Base-by-base conservation (phyloP, 495 filamentous ascomycete genomes). In the Annulohypoxylon bovei region DNA sequence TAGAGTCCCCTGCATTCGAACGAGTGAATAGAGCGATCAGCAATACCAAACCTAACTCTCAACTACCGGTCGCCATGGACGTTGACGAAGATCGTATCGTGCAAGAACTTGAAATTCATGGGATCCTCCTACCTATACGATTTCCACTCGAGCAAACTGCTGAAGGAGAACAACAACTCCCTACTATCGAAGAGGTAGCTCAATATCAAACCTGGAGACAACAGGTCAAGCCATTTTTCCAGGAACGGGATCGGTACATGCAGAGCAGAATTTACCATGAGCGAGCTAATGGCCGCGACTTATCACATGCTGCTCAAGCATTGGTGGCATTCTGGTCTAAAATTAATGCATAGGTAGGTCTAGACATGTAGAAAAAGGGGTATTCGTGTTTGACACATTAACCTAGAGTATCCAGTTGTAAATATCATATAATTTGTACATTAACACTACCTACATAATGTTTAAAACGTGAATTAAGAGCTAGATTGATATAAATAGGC, bases 171-270 rank as follows among this genome's bases (percentile, higher is more conserved):
- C 59, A 59, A 35, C 63, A 60, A 14, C n/a, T 14, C 9, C 54
- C 50, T 23, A 56, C 64, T 4, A 3, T 52, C 6, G 60, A 68
- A 52, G 65, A 72, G 3, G 44, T 16, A 16, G 30, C 12, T n/a
- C 20, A 39, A 35, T 72, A 72, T 40, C 65, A 56, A 5, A 9
- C 7, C 18, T 71, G 69, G 69, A 71, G 69, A 50, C 28, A 7
- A 1, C 42, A 20, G 9, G 14, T 6, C 4, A 58, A 16, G 30
- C 30, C 12, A 3, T 72, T 61, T 18, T 72, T 72, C n/a, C 4
- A 49, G 2, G 65, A 72, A 16, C 59, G 70, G 2, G 65, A 72
- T 23, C 28, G 54, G 1, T 72, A 72, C 27, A 65, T 72, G 47
- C 65, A 68, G 32, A 55, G 35, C 8, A 64, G 70, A 25, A 28